phyloP scores from a whole-genome alignment of 805 yeast genomes.

The Candida piceae region DNA sequence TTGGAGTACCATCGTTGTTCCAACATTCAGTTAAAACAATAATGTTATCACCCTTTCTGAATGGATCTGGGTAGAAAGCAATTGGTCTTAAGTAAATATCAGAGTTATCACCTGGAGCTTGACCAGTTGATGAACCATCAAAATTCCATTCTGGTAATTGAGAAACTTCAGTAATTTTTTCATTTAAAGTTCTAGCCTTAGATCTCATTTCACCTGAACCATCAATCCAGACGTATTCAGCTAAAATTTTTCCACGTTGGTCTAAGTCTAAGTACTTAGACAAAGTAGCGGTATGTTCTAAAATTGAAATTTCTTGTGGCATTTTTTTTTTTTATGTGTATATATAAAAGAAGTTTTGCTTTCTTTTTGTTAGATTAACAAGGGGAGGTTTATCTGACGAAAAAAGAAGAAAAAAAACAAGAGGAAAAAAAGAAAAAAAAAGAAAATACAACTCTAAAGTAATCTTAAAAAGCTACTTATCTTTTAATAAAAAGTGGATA shows the following conservation, averaged over 20 bases:
- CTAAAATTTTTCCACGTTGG: slow-evolving; percentile 83
- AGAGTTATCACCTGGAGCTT: slow-evolving; percentile 97
- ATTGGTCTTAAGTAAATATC: slow-evolving; percentile 95
- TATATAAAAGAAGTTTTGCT: too few relatives aligned
- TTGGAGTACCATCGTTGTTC: slow-evolving; percentile 98
- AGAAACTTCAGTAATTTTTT: slow-evolving; percentile 64
- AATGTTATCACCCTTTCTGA: slow-evolving; percentile 96
- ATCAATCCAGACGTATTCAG: slow-evolving; percentile 98
- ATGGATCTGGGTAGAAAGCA: slow-evolving; percentile 92
- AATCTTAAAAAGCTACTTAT: neutral
- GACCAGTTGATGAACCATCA: slow-evolving; percentile 97
- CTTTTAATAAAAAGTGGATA: slow-evolving; percentile 11
- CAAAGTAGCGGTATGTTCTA: slow-evolving; percentile 73
- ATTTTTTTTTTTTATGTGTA: slow-evolving; percentile 6
- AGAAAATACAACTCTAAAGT: neutral
- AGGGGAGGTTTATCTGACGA: neutral
- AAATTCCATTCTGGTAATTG: slow-evolving; percentile 99
- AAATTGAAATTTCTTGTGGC: slow-evolving; percentile 28
- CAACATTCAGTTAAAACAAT: slow-evolving; percentile 94
- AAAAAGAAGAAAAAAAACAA: slow-evolving; percentile 3
- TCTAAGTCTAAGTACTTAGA: slow-evolving; percentile 78
- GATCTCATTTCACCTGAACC: slow-evolving; percentile 88
- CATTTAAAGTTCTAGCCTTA: slow-evolving; percentile 81
- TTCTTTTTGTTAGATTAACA: neutral
- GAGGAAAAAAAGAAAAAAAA: neutral